phyloP scores from a whole-genome alignment of 108 stramenopile genomes.

The Fragilaria crotonensis region DNA sequence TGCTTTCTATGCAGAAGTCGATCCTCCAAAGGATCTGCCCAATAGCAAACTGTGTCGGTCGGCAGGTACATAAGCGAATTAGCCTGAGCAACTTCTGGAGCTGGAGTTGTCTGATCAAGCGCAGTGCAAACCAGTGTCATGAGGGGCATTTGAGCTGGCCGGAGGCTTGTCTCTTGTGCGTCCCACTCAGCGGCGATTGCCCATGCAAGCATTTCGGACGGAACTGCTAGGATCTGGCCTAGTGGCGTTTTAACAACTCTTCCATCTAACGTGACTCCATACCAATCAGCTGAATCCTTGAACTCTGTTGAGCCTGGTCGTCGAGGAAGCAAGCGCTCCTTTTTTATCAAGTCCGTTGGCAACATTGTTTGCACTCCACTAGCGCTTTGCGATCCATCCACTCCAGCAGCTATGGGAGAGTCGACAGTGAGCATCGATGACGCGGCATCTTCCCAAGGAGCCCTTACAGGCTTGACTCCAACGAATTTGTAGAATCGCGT shows the following conservation, averaged over 20 bases:
- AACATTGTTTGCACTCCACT: slow-evolving; percentile 46
- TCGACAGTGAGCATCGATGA: slow-evolving; percentile 17
- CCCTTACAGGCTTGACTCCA: slow-evolving; percentile 26
- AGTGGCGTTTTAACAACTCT: slow-evolving; percentile 66
- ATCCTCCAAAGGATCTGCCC: slow-evolving; percentile 75
- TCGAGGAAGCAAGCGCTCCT: slow-evolving; percentile 12
- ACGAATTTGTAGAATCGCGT: slow-evolving; percentile 74
- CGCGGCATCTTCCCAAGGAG: slow-evolving; percentile 35
- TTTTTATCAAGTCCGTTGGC: neutral
- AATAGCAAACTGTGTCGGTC: slow-evolving; percentile 89
- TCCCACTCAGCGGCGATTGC: slow-evolving; percentile 95
- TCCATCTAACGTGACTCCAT: slow-evolving; percentile 79
- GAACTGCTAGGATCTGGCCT: slow-evolving; percentile 63
- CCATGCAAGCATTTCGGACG: slow-evolving; percentile 67
- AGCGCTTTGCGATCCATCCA: slow-evolving; percentile 75
- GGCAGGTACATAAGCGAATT: slow-evolving; percentile 60
- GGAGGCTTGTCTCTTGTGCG: slow-evolving; percentile 60
- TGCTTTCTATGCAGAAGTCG: slow-evolving; percentile 69
- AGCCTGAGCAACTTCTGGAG: slow-evolving; percentile 34
- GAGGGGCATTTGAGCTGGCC: slow-evolving; percentile 95
- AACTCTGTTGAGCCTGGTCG: slow-evolving; percentile 5
- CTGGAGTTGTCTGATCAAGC: slow-evolving; percentile 69
- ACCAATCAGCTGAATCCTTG: slow-evolving; percentile 26
- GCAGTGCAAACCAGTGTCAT: slow-evolving; percentile 92
- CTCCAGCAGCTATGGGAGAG: slow-evolving; percentile 80